These are phyloP conservation scores for Zygnema circumcarinatum DNA, from an alignment of 139 green algal genomes.

Conservation along the genomic window DNA sequence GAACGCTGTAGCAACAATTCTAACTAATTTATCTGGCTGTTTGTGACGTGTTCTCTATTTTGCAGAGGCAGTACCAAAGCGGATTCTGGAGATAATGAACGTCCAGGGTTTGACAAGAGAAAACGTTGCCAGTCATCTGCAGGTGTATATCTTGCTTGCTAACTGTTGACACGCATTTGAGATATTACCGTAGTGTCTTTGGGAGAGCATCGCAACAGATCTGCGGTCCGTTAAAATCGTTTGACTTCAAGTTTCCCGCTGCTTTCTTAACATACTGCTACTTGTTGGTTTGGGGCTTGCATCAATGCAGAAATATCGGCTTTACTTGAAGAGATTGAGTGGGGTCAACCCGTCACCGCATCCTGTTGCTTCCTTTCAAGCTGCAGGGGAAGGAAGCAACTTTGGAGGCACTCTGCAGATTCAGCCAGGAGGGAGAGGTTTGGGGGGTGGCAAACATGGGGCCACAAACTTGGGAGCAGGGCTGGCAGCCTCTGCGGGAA, in stretches of 20 bases:
- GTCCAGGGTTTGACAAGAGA: constrained; percentile 91
- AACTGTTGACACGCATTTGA: no score
- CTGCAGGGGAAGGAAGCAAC: constrained; percentile 33
- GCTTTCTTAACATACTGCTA: neutral
- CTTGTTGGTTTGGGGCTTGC: no score
- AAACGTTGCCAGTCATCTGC: constrained; percentile 93
- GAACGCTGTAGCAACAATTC: no score
- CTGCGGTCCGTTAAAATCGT: no score
- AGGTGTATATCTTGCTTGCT: constrained; percentile 66
- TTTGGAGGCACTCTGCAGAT: constrained; percentile 45
- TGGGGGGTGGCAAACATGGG: constrained; percentile 25
- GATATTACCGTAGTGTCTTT: no score
- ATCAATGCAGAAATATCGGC: constrained; percentile 86
- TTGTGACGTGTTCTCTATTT: no score
- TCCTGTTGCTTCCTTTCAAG: constrained; percentile 48
- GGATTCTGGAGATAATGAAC: constrained; percentile 97
- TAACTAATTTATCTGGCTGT: no score
- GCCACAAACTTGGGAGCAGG: neutral
- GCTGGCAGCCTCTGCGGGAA: neutral
- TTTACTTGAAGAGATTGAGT: constrained; percentile 88
- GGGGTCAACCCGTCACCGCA: constrained; percentile 46
- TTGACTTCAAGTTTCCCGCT: neutral
- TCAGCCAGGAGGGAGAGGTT: neutral
- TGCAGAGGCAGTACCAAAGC: constrained; percentile 89
- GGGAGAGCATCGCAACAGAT: no score